Evolutionary conservation across 2,329 filamentous ascomycete genomes (phyloP).

Genomic region (Scleromitrula shiraiana): DNA sequence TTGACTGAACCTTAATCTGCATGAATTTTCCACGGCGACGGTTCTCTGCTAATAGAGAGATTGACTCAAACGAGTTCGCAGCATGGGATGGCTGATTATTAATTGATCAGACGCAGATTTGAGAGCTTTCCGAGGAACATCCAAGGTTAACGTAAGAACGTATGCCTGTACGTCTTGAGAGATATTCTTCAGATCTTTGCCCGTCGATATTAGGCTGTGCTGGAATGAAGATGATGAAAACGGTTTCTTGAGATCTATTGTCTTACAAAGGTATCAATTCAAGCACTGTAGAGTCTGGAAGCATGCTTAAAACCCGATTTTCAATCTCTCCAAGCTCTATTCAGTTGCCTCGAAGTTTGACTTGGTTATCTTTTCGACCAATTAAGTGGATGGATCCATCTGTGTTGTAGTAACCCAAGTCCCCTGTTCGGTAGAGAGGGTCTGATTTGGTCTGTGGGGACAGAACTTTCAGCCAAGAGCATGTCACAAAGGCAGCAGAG

Average conservation of each 20-base stretch:
- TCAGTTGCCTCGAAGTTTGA: slow-evolving; percentile 33
- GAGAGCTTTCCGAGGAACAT: not conserved
- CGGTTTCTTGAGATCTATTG: not conserved
- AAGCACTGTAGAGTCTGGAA: not conserved
- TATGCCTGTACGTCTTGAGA: not conserved
- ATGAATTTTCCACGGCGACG: not conserved
- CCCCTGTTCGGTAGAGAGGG: slow-evolving; percentile 36
- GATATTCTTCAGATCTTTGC: not conserved
- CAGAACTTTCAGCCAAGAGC: slow-evolving; percentile 32
- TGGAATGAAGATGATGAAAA: not conserved
- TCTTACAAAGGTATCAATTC: not conserved
- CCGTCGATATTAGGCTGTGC: not conserved
- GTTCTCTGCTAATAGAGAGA: not conserved
- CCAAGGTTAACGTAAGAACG: not conserved
- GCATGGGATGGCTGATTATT: not conserved
- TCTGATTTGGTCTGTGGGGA: slow-evolving; percentile 28
- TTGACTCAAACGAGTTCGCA: not conserved
- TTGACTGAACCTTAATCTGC: not conserved
- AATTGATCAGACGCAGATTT: not conserved
- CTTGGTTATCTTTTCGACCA: slow-evolving; percentile 36
- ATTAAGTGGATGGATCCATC: slow-evolving; percentile 32
- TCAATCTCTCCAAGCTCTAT: slow-evolving; percentile 35
- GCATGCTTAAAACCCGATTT: slow-evolving; percentile 23
- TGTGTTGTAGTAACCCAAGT: slow-evolving; percentile 30
- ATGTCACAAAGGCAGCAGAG: not conserved